Base-by-base conservation (phyloP, 1,139 yeast genomes). In the Lodderomyces pseudojiufengensis region DNA sequence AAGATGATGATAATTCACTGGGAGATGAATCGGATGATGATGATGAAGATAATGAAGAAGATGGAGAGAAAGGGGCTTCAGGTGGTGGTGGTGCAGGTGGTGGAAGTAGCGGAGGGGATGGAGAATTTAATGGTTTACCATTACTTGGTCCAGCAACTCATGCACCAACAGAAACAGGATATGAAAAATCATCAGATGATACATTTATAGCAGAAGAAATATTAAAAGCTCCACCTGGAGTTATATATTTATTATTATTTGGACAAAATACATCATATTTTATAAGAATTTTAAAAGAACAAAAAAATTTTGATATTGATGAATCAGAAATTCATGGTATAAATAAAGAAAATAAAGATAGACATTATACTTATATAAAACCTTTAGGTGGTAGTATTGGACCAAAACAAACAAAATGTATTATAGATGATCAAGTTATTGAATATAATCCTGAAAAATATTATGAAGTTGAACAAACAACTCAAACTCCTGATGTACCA, bases 401-500 rank as follows among this genome's bases (percentile, higher is more conserved):
- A 0, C 98, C 98, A 5, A 92, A 90, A 52, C 96, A 90, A 54
- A 90, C 98, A 3, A 77, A 74, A 48, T 94, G 98, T 63, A 54
- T 73, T 11, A 78, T 87, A 38, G 79, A 80, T 2, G 99, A 94
- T 49, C 70, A 74, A 7, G 61, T 86, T 32, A 80, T 82, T 40
- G 70, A 73, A 32, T 77, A 70, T 59, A 86, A 86, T 52, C 59
- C 80, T 32, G 75, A 80, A 10, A 63, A 70, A 23, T 66, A 61
- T 41, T 72, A 83, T 28, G 63, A 75, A 25, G 81, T 86, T 3
- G 73, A 77, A 27, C 90, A 84, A 49, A 56, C 73, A 1, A 84
- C 95, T 0, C 70, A 70, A 16, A 84, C 96, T 0, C 98, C 97
- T 0, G 97, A 92, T 61, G 97, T 94, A 9, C 99, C 99, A 1